Evolutionary conservation across 495 filamentous ascomycete genomes (phyloP), one percentile per base, ranked within the genome.

Genomic region (Amniculicola lignicola): DNA sequence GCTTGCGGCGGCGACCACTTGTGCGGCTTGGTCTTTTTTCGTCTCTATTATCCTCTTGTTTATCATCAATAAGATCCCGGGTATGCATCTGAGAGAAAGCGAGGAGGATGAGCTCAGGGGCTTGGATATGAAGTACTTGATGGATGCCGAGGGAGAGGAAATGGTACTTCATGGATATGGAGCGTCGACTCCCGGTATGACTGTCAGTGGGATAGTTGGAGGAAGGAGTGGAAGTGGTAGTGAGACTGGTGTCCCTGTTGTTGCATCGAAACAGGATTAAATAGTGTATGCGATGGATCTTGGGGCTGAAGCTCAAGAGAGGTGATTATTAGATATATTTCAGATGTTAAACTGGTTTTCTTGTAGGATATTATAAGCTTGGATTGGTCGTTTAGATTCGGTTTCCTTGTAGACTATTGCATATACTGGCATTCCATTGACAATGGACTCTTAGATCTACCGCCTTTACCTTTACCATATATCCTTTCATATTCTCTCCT

Each of bases 21-120:
- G 62, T 37, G 57, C 62, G 3, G 47, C 53, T 10, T 67, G 57
- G 50, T 52, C 52, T 11, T 67, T 67, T 36, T 10, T 46, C 37
- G 39, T 67, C 19, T 37, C 19, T 2, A 54, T 59, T 15, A 46
- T 63, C 2, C 37, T 65, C 1, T 43, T 64, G 6, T 65, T 62
- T 39, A 44, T 65, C 25, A 65, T 67, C 24, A 41, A 65, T 39
- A 57, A 54, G 28, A 65, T 67, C 24, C 65, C 65, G 7, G 65
- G 59, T 3, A 42, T 61, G 49, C 53, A 65, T 50, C 19, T 67
- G 1, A 25, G 65, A 7, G 53, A 41, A 1, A 64, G 42, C 22
- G 65, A 67, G 49, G 65, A 67, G 52, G 62, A 61, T 43, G 65
- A 67, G 62, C 19, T 65, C 3, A 41, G 37, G 11, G 64, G 64